Evolutionary conservation across 78 protist species (phyloP).

Genomic region (Dictyostelium discoideum): DNA sequence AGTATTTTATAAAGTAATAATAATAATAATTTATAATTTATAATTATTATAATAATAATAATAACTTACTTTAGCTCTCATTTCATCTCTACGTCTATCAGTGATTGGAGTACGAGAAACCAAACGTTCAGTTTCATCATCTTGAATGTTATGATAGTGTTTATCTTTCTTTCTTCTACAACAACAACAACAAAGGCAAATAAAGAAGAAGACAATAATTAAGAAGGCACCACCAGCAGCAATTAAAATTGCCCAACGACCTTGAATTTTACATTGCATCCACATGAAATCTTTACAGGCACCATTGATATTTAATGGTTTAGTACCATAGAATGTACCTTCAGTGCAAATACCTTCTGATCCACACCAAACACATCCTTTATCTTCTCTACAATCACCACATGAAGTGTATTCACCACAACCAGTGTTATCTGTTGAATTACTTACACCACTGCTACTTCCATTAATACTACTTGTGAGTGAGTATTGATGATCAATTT

Average conservation of each 20-base stretch:
- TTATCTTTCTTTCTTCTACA: slow-evolving; percentile 1
- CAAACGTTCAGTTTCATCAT: slow-evolving; percentile 30
- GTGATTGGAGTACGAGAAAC: slow-evolving; percentile 48
- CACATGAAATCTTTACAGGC: slow-evolving; percentile 56
- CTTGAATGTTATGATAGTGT: slow-evolving; percentile 36
- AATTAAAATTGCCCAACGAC: slow-evolving; percentile 40
- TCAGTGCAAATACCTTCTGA: neutral
- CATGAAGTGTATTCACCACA: slow-evolving; percentile 11
- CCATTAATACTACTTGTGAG: neutral
- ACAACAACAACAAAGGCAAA: slow-evolving; percentile 42
- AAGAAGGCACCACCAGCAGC: slow-evolving; percentile 37
- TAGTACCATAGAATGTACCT: slow-evolving; percentile 75
- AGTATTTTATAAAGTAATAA: no score
- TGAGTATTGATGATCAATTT: neutral
- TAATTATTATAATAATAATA: no score
- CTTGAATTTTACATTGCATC: slow-evolving; percentile 78
- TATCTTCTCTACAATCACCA: slow-evolving; percentile 15
- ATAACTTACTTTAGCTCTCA: slow-evolving; percentile 13
- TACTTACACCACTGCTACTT: neutral
- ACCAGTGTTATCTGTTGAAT: neutral
- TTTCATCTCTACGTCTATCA: slow-evolving; percentile 40
- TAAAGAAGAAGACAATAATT: slow-evolving; percentile 6
- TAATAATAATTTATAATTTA: neutral
- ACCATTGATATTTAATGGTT: slow-evolving; percentile 32
- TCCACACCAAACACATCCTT: slow-evolving; percentile 61